Conservation (phyloP, 2,329 filamentous ascomycete species). For the Trichoderma atrobrunneum region DNA sequence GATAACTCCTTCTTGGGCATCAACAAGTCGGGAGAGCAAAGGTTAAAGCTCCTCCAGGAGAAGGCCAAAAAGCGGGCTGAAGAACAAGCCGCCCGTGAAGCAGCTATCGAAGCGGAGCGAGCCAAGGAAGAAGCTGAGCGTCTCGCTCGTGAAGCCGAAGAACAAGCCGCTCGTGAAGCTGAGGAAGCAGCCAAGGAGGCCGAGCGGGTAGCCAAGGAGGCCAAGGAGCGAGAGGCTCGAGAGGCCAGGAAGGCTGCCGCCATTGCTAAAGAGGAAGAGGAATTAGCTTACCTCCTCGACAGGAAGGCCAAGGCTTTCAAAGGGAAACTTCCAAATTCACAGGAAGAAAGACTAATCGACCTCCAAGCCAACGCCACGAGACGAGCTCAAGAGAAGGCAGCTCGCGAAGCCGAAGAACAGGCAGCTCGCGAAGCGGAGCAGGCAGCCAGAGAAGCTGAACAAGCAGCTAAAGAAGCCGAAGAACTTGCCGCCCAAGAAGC, state of each 20-base stretch:
- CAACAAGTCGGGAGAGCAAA: background rate
- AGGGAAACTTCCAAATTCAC: conserved; percentile 43
- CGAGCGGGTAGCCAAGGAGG: conserved; percentile 39
- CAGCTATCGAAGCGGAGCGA: conserved; percentile 12
- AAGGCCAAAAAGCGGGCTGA: conserved; percentile 15
- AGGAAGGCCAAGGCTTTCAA: conserved; percentile 50
- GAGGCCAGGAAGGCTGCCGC: conserved; percentile 22
- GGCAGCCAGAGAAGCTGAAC: conserved; percentile 26
- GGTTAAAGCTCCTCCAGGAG: background rate
- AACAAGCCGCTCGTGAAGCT: conserved; percentile 22
- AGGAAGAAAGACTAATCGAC: conserved; percentile 43
- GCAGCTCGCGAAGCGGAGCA: conserved; percentile 28
- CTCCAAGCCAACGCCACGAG: conserved; percentile 36
- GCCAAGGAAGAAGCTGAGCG: conserved; percentile 23
- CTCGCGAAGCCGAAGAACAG: conserved; percentile 34
- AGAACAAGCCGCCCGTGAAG: conserved; percentile 26
- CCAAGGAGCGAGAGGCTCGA: conserved; percentile 31
- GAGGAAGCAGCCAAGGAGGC: conserved; percentile 35
- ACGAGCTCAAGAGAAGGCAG: conserved; percentile 37
- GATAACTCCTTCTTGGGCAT: conserved; percentile 33
- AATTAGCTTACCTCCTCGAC: conserved; percentile 41
- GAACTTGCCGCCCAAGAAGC: conserved; percentile 3
- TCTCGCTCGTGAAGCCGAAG: conserved; percentile 23
- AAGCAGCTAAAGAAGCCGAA: conserved; percentile 19
- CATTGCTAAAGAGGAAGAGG: conserved; percentile 34